Evolutionary conservation across 495 filamentous ascomycete genomes (phyloP).

Genomic region (Podospora tetraspora): DNA sequence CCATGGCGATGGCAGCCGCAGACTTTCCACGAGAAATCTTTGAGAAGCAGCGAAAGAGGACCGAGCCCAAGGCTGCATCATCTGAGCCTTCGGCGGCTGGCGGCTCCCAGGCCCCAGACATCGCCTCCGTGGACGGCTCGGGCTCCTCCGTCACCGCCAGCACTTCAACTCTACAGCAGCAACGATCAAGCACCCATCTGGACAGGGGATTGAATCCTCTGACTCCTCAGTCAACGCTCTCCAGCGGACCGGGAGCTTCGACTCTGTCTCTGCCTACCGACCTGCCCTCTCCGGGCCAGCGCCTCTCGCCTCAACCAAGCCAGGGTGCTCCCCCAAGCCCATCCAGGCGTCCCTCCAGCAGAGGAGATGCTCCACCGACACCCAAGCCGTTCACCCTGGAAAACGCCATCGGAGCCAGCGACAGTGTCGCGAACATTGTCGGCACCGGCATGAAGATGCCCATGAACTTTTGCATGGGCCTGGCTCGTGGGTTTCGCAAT

Average conservation of each 20-base stretch:
- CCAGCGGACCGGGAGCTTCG: not conserved
- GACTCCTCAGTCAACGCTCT: not conserved
- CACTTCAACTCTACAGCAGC: not conserved
- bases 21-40: constrained; percentile 76
- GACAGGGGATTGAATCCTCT: not conserved
- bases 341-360: not conserved
- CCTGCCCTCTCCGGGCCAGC: not conserved
- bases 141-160: not conserved
- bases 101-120: not conserved
- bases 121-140: not conserved
- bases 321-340: not conserved
- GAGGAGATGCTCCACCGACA: not conserved
- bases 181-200: not conserved
- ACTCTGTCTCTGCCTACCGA: not conserved
- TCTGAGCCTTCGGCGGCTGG: not conserved
- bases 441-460: constrained; percentile 67
- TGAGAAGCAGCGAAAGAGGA: constrained; percentile 29
- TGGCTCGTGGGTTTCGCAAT: constrained; percentile 84
- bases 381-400: constrained; percentile 41
- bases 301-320: not conserved
- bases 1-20: constrained; percentile 72
- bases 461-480: constrained; percentile 70
- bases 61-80: constrained; percentile 3
- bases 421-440: constrained; percentile 61
- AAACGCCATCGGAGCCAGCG: constrained; percentile 54